Base-by-base conservation (phyloP, 805 yeast genomes). In the Candida nonsorbophila region DNA sequence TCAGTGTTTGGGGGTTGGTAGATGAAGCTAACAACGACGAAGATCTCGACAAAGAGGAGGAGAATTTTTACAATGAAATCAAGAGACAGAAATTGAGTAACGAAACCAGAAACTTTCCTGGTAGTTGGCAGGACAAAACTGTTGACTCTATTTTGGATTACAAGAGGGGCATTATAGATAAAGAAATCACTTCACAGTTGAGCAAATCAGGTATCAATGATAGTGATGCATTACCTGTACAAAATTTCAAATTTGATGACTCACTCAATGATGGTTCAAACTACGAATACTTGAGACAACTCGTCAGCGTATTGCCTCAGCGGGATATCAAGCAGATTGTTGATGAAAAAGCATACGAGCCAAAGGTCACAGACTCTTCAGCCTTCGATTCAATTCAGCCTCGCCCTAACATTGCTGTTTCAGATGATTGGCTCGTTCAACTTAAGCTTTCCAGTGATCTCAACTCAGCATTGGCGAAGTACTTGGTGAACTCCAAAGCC, bases 1-100 rank as follows among this genome's bases (percentile, higher is more conserved):
- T 92, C 47, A 86, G 95, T 60, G 74, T 84, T 5, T 92, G 97
- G 96, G 97, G 97, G 5, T 57, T 92, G 21, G 69, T 80, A 9
- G 44, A 40, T 16, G 77, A 69, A 14, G 76, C 69, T 22, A 78
- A 63, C 9, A 19, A 28, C 5, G 20, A 24, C 7, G 41, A 38
- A 11, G 14, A 13, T 4, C n/a, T 16, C 10, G 57, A 55, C 30
- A 14, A 12, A 5, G 58, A 59, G 24, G 48, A 44, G 20, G 62
- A 53, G 3, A 40, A 37, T 10, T 52, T 46, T 27, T 38, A 44
- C 5, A 46, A 49, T 28, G 68, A 64, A 33, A 32, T 62, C 20
- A 63, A 62, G 25, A 52, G 54, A 11, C 65, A 62, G 32, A 53
- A 47, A 24, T 33, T 56, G 3, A 47, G 45, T 19, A 40, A 45